These are phyloP conservation scores for Microcos paniculata DNA, from an alignment of 345 rosid species.

Conservation along the genomic window DNA sequence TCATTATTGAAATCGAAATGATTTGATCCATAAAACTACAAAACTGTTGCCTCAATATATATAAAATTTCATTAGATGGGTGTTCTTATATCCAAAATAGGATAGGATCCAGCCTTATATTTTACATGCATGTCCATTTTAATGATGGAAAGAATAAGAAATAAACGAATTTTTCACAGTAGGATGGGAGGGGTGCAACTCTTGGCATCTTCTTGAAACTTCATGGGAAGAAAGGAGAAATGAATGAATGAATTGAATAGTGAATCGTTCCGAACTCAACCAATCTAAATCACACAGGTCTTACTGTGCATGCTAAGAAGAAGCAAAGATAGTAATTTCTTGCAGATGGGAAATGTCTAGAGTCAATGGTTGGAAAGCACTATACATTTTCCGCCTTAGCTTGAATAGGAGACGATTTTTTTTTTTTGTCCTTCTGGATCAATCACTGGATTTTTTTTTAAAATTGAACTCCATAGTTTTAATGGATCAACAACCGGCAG, in stretches of 20 bases:
- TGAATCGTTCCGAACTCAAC: not conserved
- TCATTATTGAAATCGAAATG: not conserved
- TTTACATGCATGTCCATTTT: not conserved
- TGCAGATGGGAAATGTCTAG: not conserved
- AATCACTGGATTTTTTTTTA: not conserved
- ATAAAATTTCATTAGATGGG: not conserved
- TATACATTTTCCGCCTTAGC: not conserved
- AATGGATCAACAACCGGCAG: constrained; percentile 65
- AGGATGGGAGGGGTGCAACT: not conserved
- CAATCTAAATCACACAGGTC: constrained; percentile 6
- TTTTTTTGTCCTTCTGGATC: not conserved
- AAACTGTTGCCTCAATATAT: no score
- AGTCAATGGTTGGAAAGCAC: not conserved
- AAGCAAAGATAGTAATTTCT: not conserved
- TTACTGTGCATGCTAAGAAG: not conserved
- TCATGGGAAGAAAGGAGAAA: not conserved
- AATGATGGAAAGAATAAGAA: not conserved
- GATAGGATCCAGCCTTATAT: not conserved
- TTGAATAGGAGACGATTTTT: not conserved
- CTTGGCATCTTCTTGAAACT: not conserved
- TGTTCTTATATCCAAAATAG: not conserved
- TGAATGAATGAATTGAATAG: not conserved
- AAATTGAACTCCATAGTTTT: not conserved
- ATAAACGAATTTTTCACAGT: not conserved
- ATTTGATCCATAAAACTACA: not conserved